Base-by-base conservation (phyloP, 306 rosid genomes). In the Quercus parvula region DNA sequence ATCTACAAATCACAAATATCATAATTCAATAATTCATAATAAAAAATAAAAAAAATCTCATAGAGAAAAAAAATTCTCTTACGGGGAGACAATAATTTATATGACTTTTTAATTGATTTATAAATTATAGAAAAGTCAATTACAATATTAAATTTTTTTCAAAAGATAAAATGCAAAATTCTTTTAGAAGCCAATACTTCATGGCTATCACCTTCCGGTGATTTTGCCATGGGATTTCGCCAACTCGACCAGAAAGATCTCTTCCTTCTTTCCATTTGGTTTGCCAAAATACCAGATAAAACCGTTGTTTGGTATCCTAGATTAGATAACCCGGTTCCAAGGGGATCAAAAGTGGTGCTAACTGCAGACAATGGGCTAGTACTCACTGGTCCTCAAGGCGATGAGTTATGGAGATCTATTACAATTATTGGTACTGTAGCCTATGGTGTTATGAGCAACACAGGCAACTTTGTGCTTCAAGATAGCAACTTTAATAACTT, bases 211-310 rank as follows among this genome's bases (percentile, higher is more conserved):
- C 87, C 92, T 66, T 85, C 90, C 4, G 83, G 81, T 20, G 88
- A 90, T 57, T 92, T 92, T 56, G 89, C 91, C 25, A 87, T 90
- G 55, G 89, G 94, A 11, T 89, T 91, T 81, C 67, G 55, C 9
- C 84, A 66, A 18, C 79, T 73, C 24, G 22, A 35, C 44, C 44
- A 20, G 0, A 75, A 56, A 19, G 78, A 66, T 56, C 12, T n/a
- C 35, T 87, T 84, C 87, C 66, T 89, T 55, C 89, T 86, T 24
- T 79, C 87, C 35, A 81, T 87, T 19, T 92, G 94, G 91, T 92
- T 77, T 78, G 73, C 78, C 5, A 86, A 76, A 3, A 71, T 90
- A 41, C 84, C 71, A 5, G 68, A 76, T 0, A 81, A 17, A 28
- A 88, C 89, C 64, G 18, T 84, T 3, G 90, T 85, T 6, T 92